Percentiles rank a stretch among this genome's conserved stretches.
phyloP scores from a whole-genome alignment of 2,329 filamentous ascomycete genomes.

The Parastagonospora avenae region DNA sequence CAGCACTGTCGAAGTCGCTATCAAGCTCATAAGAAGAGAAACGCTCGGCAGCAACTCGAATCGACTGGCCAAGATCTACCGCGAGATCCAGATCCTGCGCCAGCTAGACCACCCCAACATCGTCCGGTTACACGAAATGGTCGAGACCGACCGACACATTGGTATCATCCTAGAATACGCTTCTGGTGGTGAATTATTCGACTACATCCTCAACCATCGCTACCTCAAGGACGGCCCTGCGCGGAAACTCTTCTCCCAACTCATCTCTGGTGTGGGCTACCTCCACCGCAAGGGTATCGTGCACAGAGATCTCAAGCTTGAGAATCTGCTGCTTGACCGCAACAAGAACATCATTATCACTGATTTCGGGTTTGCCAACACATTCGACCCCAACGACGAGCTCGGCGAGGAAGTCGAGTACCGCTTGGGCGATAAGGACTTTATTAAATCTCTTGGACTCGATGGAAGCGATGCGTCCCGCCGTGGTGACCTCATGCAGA shows the following conservation, averaged over 20 bases:
- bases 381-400: slow-evolving; percentile 88
- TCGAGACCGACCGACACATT: slow-evolving; percentile 95
- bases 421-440: slow-evolving; percentile 84
- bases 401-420: slow-evolving; percentile 88
- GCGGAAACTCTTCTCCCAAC: slow-evolving; percentile 88
- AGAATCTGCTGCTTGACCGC: slow-evolving; percentile 91
- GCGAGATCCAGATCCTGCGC: slow-evolving; percentile 89
- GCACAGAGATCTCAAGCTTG: slow-evolving; percentile 93
- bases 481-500: slow-evolving; percentile 96
- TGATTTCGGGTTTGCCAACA: slow-evolving; percentile 98
- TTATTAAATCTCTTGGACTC: slow-evolving; percentile 82
- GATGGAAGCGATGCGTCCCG: slow-evolving; percentile 79
- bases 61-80: slow-evolving; percentile 93
- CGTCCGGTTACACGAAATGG: slow-evolving; percentile 96
- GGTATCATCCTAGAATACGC: slow-evolving; percentile 98
- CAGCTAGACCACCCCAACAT: slow-evolving; percentile 95
- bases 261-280: slow-evolving; percentile 96
- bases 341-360: slow-evolving; percentile 99
- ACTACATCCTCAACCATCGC: slow-evolving; percentile 95
- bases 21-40: slow-evolving; percentile 96
- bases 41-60: slow-evolving; percentile 86
- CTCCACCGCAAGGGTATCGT: slow-evolving; percentile 99
- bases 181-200: slow-evolving; percentile 95
- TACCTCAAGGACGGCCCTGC: slow-evolving; percentile 95
- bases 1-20: slow-evolving; percentile 89